A percentile compares a stretch with the other conserved stretches of the same genome.
Evolutionary conservation across 331 rosid species (phyloP).

Genomic region (Pyrus hybrid): DNA sequence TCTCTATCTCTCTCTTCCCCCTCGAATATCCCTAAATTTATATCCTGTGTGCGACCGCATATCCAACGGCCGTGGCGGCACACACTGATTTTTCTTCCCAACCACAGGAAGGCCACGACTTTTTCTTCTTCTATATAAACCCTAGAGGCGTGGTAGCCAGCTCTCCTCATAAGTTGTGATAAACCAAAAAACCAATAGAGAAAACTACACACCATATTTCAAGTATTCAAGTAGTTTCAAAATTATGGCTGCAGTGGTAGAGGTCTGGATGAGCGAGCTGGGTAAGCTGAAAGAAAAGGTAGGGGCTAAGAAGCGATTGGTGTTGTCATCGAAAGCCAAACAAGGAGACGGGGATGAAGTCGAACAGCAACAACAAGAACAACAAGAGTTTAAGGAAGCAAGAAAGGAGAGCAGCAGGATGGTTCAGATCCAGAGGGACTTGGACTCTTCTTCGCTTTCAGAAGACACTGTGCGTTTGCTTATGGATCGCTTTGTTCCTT

Average conservation of each 20-base stretch:
- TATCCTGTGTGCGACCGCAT: slow-evolving; percentile 5
- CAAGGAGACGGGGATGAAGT: slow-evolving; percentile 6
- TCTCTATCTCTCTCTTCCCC: neutral
- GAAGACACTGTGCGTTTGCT: slow-evolving; percentile 65
- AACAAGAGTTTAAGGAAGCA: neutral
- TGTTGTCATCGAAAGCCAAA: slow-evolving; percentile 22
- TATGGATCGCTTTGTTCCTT: slow-evolving; percentile 82
- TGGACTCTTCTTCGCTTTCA: slow-evolving; percentile 30
- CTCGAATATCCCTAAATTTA: neutral
- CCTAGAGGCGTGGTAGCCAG: neutral
- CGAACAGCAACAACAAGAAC: neutral
- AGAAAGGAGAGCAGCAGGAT: neutral
- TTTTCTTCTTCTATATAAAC: slow-evolving; percentile 1
- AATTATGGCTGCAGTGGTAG: slow-evolving; percentile 59
- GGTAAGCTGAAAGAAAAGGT: slow-evolving; percentile 53
- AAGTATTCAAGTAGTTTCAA: neutral
- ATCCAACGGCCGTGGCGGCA: neutral
- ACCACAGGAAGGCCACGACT: neutral
- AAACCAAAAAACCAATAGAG: neutral
- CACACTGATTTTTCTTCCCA: neutral
- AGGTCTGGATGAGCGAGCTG: slow-evolving; percentile 60
- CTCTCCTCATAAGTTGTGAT: neutral
- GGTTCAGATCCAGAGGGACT: slow-evolving; percentile 6
- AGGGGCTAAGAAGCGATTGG: slow-evolving; percentile 11
- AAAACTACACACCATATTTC: neutral